These are phyloP conservation scores for Parascedosporium putredinis DNA, from an alignment of 2,329 filamentous ascomycete genomes.

Conservation along the genomic window DNA sequence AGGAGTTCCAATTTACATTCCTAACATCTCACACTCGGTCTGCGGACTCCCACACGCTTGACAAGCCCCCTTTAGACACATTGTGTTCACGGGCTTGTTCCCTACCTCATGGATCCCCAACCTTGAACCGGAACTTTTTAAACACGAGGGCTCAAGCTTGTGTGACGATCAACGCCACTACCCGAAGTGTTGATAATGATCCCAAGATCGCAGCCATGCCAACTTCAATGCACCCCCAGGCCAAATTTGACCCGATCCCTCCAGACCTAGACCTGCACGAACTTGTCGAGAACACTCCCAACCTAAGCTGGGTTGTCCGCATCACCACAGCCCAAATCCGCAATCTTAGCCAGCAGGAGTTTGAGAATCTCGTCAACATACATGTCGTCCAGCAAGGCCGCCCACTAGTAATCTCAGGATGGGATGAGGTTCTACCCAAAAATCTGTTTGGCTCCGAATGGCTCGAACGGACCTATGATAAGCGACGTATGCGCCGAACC, in stretches of 20 bases:
- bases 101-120: too few species aligned
- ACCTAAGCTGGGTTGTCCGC: constrained; percentile 78
- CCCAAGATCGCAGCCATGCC: constrained; percentile 49
- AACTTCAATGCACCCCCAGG: constrained; percentile 61
- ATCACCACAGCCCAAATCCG: constrained; percentile 72
- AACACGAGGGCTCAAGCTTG: neutral
- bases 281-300: constrained; percentile 67
- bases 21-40: too few species aligned
- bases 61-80: too few species aligned
- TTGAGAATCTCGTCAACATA: constrained; percentile 74
- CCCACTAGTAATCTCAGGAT: constrained; percentile 84
- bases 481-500: constrained; percentile 51
- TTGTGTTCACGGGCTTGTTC: too few species aligned
- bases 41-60: too few species aligned
- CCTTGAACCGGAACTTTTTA: neutral
- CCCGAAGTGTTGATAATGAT: neutral
- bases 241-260: constrained; percentile 84
- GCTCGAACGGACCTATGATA: constrained; percentile 68
- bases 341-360: constrained; percentile 62
- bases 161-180: neutral
- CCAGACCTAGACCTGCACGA: constrained; percentile 69
- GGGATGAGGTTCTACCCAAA: constrained; percentile 63
- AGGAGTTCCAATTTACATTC: too few species aligned
- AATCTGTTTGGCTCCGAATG: constrained; percentile 72
- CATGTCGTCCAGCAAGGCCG: constrained; percentile 80